Conservation (phyloP, 768 basidiomycete species). For the Pleurotus pulmonarius region DNA sequence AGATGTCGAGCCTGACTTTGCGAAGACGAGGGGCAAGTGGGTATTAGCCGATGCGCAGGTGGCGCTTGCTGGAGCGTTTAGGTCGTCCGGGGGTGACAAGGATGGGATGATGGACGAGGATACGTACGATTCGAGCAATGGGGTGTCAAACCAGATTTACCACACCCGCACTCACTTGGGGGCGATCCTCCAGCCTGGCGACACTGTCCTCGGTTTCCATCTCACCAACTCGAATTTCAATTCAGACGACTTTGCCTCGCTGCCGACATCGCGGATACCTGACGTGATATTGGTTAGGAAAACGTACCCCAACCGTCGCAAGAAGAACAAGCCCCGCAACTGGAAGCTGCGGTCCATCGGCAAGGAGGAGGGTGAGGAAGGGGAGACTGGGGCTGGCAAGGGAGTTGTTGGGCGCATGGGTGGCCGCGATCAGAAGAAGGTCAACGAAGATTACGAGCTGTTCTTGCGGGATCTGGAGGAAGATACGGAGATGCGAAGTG, state of each 20-base stretch:
- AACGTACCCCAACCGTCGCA: constrained; percentile 88
- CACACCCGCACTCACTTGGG: constrained; percentile 98
- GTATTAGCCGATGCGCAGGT: constrained; percentile 85
- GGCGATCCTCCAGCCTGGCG: constrained; percentile 87
- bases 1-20: constrained; percentile 81
- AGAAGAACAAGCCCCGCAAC: constrained; percentile 79
- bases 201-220: constrained; percentile 88
- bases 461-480: constrained; percentile 95
- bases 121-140: constrained; percentile 45
- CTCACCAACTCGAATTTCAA: constrained; percentile 91
- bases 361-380: constrained; percentile 86
- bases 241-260: constrained; percentile 74
- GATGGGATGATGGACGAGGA: constrained; percentile 51
- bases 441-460: constrained; percentile 94
- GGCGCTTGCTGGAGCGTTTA: constrained; percentile 77
- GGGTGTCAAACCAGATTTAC: constrained; percentile 72
- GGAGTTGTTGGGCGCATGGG: constrained; percentile 91
- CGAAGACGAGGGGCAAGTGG: constrained; percentile 63
- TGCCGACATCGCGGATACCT: constrained; percentile 68
- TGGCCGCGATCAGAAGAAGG: constrained; percentile 86
- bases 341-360: constrained; percentile 94
- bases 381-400: constrained; percentile 41
- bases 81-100: constrained; percentile 41
- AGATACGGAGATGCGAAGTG: constrained; percentile 84
- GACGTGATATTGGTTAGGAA: constrained; percentile 95